Evolutionary conservation across 345 rosid genomes (phyloP), one percentile per base, ranked within the genome.

Genomic region (Brassica juncea): DNA sequence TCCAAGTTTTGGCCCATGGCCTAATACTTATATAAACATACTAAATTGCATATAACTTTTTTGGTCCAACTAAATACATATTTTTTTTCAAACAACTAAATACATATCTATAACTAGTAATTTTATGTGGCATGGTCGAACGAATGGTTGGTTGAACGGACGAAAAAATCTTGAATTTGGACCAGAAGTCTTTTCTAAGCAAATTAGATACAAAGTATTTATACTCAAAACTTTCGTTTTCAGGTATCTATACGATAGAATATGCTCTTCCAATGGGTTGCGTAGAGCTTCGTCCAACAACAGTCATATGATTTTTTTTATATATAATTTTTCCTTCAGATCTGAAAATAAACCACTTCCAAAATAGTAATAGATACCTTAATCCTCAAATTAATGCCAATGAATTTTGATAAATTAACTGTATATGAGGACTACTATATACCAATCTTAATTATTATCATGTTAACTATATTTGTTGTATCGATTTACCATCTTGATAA

Each of bases 231-330:
- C 65, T 8, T 47, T 73, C 74, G 70, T 49, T 79, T 60, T 79
- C 82, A 67, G 63, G 82, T 61, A 68, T 52, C 2, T 73, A 67
- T 73, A 61, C 65, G 78, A 68, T 74, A 30, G 52, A 54, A 69
- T 80, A 80, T 69, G 71, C 79, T 55, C 12, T 52, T 74, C 54
- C 23, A 3, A 54, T 54, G 52, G 60, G 19, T 80, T 63, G 82
- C 83, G 79, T 74, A 52, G 2, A 62, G 61, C 37, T 69, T 54
- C 75, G 64, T 47, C 78, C 74, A 68, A 69, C 35, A 58, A 72
- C 37, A 72, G 14, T 35, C 28, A 12, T 27, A 37, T 8, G 44
- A 8, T 32, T 8, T 44, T 11, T 44, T 3, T 44, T 11, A 11
- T 11, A 10, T 44, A 10, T 44, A 4, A 44, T 10, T 44, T 10